Evolutionary conservation across 768 basidiomycete genomes (phyloP), one percentile per base, ranked within the genome.

Genomic region (Lenzites betulinus): DNA sequence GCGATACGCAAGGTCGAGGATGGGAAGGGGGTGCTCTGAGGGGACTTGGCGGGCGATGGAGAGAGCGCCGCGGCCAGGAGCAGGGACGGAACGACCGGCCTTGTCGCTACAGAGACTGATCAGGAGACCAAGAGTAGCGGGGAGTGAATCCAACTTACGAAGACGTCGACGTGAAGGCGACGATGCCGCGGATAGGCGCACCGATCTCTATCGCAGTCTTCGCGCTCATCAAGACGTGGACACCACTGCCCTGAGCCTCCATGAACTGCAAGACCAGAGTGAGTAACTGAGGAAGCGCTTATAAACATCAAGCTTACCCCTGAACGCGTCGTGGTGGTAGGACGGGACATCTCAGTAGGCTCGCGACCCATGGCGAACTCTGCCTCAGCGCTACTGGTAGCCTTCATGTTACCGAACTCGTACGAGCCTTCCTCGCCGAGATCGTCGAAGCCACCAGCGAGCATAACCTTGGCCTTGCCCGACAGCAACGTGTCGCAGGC

Each of bases 371-470:
- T 97, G 3, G 95, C 96, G 70, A 98, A 92, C 74, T 99, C 97
- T 30, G 93, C 93, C 75, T 95, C 93, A 1, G 95, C 89, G 70
- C 96, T 98, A 76, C 91, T 93, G 6, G 97, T 99, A 1, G 97
- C 97, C 76, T 98, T 97, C 97, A 99, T 99, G 80, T 98, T 98
- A 51, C 95, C 97, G 75, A 99, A 99, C 75, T 99, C 96, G 74
- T 88, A 98, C 8, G 96, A 98, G 18, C 96, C 97, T 76, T 99
- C 97, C 75, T 99, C 97, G 64, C 90, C 92, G 73, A 98, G 85
- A 73, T 99, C 97, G 70, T 99, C 97, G 78, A 95, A 98, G 59
- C 97, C 97, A 73, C 97, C 97, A 36, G 96, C 92, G 62, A 99
- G 88, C 97, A 99, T 99, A 71, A 99, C 88, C 78, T 98, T 98